Evolutionary conservation across 352 stramenopile genomes (phyloP).

Genomic region (Phytopythium kandeliae): DNA sequence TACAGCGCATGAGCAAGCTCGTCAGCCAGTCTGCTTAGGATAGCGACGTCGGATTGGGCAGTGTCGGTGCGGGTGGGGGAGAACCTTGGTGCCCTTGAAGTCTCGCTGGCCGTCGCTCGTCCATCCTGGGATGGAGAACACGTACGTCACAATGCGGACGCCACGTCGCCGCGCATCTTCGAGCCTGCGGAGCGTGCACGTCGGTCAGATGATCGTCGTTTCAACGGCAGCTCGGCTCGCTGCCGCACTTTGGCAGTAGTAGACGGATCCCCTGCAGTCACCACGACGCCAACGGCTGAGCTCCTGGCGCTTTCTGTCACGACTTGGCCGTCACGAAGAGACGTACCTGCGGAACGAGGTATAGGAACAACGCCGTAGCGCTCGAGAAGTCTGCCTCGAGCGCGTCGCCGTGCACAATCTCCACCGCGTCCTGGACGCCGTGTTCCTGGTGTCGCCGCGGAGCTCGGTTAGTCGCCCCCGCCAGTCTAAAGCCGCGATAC

Average conservation of each 20-base stretch:
- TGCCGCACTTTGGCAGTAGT: slow-evolving; percentile 55
- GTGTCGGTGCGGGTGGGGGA: no score
- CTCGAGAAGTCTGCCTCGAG: slow-evolving; percentile 47
- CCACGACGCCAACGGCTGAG: no score
- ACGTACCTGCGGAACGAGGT: slow-evolving; percentile 71
- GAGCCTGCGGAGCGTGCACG: slow-evolving; percentile 25
- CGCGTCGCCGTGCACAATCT: slow-evolving; percentile 60
- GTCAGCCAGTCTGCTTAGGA: neutral
- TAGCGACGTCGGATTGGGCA: no score
- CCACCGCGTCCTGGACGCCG: slow-evolving; percentile 32
- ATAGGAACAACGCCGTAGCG: slow-evolving; percentile 74
- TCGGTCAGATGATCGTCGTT: neutral
- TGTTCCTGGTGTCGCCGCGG: slow-evolving; percentile 24
- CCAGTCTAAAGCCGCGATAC: no score
- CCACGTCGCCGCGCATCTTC: slow-evolving; percentile 51
- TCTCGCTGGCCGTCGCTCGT: slow-evolving; percentile 38
- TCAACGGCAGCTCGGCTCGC: neutral
- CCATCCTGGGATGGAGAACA: slow-evolving; percentile 80
- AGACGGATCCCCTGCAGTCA: slow-evolving; percentile 50
- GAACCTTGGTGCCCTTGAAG: slow-evolving; percentile 88
- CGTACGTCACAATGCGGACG: slow-evolving; percentile 77
- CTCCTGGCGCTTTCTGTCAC: no score
- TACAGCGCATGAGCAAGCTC: neutral
- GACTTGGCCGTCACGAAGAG: no score
- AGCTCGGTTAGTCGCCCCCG: neutral